Evolutionary conservation across 306 rosid genomes (phyloP), one percentile per base, ranked within the genome.

Genomic region (Prunus davidiana): DNA sequence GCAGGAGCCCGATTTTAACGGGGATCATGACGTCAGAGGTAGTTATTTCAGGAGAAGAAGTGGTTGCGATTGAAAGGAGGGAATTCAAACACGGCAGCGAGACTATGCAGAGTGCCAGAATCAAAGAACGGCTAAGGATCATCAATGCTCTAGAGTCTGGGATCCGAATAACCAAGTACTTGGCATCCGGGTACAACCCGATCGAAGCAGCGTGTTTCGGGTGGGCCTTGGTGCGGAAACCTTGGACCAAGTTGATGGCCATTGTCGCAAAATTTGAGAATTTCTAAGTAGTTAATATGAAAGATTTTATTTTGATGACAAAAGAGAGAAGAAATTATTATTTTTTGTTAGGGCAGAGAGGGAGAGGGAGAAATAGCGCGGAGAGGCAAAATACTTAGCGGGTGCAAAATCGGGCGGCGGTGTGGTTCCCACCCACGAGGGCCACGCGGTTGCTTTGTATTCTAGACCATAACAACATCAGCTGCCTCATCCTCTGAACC

Each of bases 351-450:
- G 68, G 5, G 34, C 6, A 25, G 62, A 72, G 68, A 60, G 68
- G 55, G 76, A 73, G 68, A 73, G 77, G 47, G 68, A 22, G 58
- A 45, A 27, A 13, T 38, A 64, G 38, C 46, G 19, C 18, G 25
- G 0, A 56, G 24, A 12, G 27, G 20, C 5, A 14, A 61, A 41
- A 22, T 14, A 4, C 2, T 32, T 91, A 93, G 89, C 98, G 97
- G 76, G 87, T 84, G 79, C 98, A 91, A 58, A 93, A 93, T 80
- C 98, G 84, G 7, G 97, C 86, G 3, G 91, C 89, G 52, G 97
- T 93, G 77, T 93, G 98, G 67, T 93, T 93, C 69, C 97, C 98
- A 86, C 95, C 98, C 87, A 91, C 93, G 74, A 93, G 93, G 57
- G 88, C 84, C 0, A 86, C 81, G 1, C 84, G 84, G 0, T 62